phyloP scores from a whole-genome alignment of 345 rosid species.

The Eucalyptus marginata region DNA sequence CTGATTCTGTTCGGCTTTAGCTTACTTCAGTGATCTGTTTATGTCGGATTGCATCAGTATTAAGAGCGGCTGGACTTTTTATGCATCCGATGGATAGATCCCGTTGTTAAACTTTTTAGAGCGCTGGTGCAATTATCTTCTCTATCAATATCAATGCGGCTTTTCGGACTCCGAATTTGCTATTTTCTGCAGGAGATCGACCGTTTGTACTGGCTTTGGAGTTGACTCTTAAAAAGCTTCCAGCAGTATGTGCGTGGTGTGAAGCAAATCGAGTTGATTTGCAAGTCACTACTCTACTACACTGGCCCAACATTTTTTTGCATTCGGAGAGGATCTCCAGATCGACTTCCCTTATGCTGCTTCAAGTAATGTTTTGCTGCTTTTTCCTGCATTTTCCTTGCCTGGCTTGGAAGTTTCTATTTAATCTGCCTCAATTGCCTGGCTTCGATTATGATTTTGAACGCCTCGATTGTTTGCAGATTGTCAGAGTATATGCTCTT shows the following conservation, averaged over 20 bases:
- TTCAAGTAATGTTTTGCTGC: neutral
- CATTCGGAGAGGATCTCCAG: neutral
- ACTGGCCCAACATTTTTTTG: neutral
- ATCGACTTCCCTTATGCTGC: neutral
- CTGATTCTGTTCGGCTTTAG: neutral
- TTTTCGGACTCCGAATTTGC: neutral
- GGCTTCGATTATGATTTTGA: neutral
- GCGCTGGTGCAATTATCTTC: neutral
- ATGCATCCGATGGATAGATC: neutral
- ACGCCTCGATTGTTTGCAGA: neutral
- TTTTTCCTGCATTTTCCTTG: neutral
- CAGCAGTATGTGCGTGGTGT: neutral
- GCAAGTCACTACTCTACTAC: neutral
- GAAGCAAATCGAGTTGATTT: neutral
- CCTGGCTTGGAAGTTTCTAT: neutral
- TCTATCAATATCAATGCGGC: neutral
- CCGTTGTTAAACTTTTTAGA: neutral
- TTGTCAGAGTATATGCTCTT: neutral
- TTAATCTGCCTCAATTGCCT: neutral
- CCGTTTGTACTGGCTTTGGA: neutral
- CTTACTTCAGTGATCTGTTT: neutral
- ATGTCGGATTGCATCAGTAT: neutral
- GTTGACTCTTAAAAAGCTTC: neutral
- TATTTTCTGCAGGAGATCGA: neutral
- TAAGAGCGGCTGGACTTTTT: neutral